Conservation (phyloP, 2,329 filamentous ascomycete species). For the Fusarium albidum region DNA sequence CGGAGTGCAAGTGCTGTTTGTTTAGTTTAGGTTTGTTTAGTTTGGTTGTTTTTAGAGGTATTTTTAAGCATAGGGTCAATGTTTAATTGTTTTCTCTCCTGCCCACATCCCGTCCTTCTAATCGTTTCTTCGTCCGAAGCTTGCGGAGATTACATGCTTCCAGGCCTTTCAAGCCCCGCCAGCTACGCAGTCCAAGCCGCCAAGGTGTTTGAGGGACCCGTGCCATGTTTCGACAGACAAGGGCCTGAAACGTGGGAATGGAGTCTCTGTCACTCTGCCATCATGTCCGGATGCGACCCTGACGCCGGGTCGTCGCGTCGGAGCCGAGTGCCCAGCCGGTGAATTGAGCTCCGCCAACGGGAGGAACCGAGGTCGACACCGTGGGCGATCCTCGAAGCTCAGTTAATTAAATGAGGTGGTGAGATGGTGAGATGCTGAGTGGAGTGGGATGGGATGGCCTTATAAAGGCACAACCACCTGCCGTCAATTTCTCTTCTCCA, state of each 20-base stretch:
- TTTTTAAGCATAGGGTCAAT: background rate
- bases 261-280: too few relatives aligned
- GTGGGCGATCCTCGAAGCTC: conserved; percentile 5
- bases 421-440: background rate
- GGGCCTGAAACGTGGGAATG: conserved; percentile 6
- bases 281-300: background rate
- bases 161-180: background rate
- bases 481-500: too few relatives aligned
- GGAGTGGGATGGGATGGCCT: background rate
- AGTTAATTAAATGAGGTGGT: conserved; percentile 19
- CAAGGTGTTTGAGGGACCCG: conserved; percentile 14
- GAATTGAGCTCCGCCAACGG: conserved; percentile 35
- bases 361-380: background rate
- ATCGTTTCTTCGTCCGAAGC: too few relatives aligned
- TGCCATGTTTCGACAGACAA: conserved; percentile 9
- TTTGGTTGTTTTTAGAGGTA: too few relatives aligned
- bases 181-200: background rate
- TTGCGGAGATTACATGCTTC: too few relatives aligned
- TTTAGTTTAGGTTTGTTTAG: too few relatives aligned
- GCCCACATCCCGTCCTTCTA: background rate
- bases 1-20: too few relatives aligned
- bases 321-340: conserved; percentile 30
- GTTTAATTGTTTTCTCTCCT: background rate
- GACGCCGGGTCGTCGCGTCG: background rate
- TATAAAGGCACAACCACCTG: too few relatives aligned